A percentile compares a stretch with the other conserved stretches of the same genome.
Evolutionary conservation across 371 early-diverging fungal species (phyloP).

Genomic region (Blyttiomyces sp.): DNA sequence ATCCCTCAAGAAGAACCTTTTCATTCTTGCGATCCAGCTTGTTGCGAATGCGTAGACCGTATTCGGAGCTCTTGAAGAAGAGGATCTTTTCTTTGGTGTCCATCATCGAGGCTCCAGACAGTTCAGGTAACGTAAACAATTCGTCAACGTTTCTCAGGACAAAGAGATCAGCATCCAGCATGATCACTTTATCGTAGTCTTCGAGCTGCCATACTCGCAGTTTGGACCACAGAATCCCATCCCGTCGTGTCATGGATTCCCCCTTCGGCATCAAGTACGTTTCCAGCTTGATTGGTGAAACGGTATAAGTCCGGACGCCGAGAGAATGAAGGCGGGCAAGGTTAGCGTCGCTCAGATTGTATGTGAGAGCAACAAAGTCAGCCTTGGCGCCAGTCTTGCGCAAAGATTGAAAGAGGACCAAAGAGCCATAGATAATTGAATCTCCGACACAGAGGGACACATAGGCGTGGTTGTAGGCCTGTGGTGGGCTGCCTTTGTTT

Average conservation of each 20-base stretch:
- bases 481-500: conserved; percentile 1
- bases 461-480: conserved; percentile 5
- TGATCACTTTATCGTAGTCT: conserved; percentile 23
- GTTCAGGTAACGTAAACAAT: conserved; percentile 24
- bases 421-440: conserved; percentile 17
- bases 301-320: conserved; percentile 11
- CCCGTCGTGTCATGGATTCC: conserved; percentile 6
- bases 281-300: conserved; percentile 4
- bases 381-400: conserved; percentile 1
- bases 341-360: conserved; percentile 3
- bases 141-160: conserved; percentile 29
- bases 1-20: conserved; percentile 8
- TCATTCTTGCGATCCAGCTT: conserved; percentile 9
- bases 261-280: conserved; percentile 6
- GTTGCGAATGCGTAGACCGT: conserved; percentile 21
- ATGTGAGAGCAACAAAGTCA: conserved; percentile 20
- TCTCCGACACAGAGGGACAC: conserved; percentile 29
- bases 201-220: conserved; percentile 26
- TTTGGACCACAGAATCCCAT: conserved; percentile 27
- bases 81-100: conserved; percentile 28
- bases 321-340: neutral
- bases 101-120: conserved; percentile 17
- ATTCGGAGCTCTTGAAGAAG: conserved; percentile 22
- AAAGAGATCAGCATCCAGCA: conserved; percentile 28
- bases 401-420: conserved; percentile 25